Base-by-base conservation (phyloP, 2,329 filamentous ascomycete species). In the Xylariaceae sp. region DNA sequence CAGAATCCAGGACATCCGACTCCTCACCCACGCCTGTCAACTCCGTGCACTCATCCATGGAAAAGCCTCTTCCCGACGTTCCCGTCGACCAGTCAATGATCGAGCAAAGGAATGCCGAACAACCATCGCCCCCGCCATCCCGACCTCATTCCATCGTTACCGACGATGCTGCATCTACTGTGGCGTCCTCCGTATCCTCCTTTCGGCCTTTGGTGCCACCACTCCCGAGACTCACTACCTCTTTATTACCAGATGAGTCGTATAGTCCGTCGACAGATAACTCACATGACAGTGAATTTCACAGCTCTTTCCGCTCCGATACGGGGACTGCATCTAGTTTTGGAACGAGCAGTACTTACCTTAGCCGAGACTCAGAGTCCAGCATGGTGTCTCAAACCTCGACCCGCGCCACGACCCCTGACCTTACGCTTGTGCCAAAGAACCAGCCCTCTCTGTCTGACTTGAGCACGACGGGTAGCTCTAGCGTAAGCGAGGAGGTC, bases 361-460 rank as follows among this genome's bases (percentile, higher is more conserved):
- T 88, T 49, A 92, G 88, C 76, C 87, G 89, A 29, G 89, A 91
- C 65, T 96, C 92, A 0, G 90, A 93, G 67, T 84, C 85, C 46
- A 96, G 91, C 71, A 80, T 90, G 26, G 72, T 91, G 1, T 97
- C 93, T 1, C 88, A 89, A 68, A 87, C 86, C 0, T 96, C 93
- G 1, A 97, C 93, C 2, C 81, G 93, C 53, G 93, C 92, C 16
- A 96, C 92, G 1, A 96, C 92, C 0, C 92, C 92, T 1, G 92
- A 96, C 64, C 73, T 81, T 67, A 66, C 79, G 63, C 70, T 80
- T 41, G 78, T 75, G 54, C 81, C 83, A 26, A 80, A 82, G 62
- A 79, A 77, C 55, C 80, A 88, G 59, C 83, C 85, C 10, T 89
- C 86, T 1, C 74, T 88, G 40, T 87, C 84, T 26, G 90, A 90